These are phyloP conservation scores for Rhizopus microsporus DNA, from an alignment of 371 early-diverging fungal genomes.

Conservation along the genomic window DNA sequence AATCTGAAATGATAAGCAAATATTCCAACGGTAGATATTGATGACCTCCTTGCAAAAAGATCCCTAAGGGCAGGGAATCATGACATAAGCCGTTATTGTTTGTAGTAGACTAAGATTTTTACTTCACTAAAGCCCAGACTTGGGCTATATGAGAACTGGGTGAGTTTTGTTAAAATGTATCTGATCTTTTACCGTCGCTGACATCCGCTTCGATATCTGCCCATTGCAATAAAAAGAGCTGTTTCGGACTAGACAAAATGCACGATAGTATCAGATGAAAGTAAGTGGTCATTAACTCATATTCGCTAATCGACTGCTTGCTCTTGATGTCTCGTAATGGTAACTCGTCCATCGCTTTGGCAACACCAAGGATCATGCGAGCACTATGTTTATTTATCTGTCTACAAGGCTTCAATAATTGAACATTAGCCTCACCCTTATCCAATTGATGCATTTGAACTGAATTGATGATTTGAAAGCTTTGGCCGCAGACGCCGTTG, in stretches of 20 bases:
- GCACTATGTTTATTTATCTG: slow-evolving; percentile 19
- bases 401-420: slow-evolving; percentile 23
- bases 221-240: slow-evolving; percentile 22
- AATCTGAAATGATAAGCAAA: slow-evolving; percentile 26
- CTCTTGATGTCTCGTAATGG: slow-evolving; percentile 22
- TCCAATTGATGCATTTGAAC: slow-evolving; percentile 22
- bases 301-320: slow-evolving; percentile 23
- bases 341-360: slow-evolving; percentile 22
- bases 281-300: slow-evolving; percentile 19
- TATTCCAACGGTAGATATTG: slow-evolving; percentile 17
- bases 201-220: slow-evolving; percentile 25
- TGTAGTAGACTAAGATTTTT: slow-evolving; percentile 26
- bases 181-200: slow-evolving; percentile 24
- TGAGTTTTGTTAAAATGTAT: slow-evolving; percentile 26
- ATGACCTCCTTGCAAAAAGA: slow-evolving; percentile 26
- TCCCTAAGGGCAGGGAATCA: slow-evolving; percentile 23
- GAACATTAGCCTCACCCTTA: slow-evolving; percentile 21
- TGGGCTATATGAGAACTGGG: slow-evolving; percentile 24
- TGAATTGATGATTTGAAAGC: slow-evolving; percentile 21
- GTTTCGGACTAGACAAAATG: slow-evolving; percentile 21
- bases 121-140: slow-evolving; percentile 30
- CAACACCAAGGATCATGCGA: slow-evolving; percentile 22
- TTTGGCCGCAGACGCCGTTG: slow-evolving; percentile 18
- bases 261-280: slow-evolving; percentile 19
- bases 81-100: slow-evolving; percentile 26